Evolutionary conservation across 805 yeast species (phyloP).

Genomic region (Debaryomyces hansenii): DNA sequence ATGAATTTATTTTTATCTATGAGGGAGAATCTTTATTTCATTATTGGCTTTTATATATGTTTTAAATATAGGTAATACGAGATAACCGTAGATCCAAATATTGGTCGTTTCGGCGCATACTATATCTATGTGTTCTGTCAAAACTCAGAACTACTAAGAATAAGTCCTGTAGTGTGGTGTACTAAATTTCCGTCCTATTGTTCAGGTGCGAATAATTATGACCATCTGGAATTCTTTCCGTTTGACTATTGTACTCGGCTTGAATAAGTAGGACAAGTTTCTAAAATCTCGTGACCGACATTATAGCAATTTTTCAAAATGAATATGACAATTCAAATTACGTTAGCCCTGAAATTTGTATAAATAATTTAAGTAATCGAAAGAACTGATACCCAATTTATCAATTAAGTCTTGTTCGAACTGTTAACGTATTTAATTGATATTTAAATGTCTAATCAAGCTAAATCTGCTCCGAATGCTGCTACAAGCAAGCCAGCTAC

Average conservation of each 20-base stretch:
- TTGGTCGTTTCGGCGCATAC: no score
- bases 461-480: neutral
- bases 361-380: neutral
- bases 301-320: neutral
- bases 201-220: neutral
- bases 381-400: neutral
- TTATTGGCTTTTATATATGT: neutral
- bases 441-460: neutral
- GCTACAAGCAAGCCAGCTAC: constrained; percentile 2
- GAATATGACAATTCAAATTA: neutral
- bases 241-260: neutral
- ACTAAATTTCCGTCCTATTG: no score
- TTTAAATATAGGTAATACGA: neutral
- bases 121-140: no score
- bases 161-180: no score
- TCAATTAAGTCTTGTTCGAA: neutral
- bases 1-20: neutral
- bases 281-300: neutral
- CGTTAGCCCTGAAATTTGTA: neutral
- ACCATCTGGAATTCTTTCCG: neutral
- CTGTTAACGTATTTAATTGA: neutral
- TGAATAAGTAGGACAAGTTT: neutral
- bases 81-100: neutral
- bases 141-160: no score
- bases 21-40: neutral